Evolutionary conservation across 2,329 filamentous ascomycete species (phyloP).

Genomic region (Microcyclospora tardicrescens): DNA sequence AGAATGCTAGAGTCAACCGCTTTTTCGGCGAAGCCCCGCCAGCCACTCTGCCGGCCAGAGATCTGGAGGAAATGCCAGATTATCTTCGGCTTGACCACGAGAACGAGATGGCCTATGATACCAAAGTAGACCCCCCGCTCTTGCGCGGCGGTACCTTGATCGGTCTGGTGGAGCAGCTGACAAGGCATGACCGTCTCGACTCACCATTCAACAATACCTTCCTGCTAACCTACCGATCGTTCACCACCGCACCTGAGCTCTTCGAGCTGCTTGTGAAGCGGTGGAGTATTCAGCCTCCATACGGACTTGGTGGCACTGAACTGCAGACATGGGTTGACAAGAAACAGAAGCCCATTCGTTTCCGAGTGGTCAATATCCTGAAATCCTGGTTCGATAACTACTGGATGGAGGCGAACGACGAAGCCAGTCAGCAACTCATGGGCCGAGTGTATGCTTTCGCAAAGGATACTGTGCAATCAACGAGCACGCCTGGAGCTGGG

Average conservation of each 20-base stretch:
- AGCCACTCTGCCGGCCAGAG: slow-evolving; percentile 30
- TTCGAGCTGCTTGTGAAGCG: slow-evolving; percentile 86
- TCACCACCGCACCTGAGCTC: slow-evolving; percentile 77
- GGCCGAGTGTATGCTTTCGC: slow-evolving; percentile 84
- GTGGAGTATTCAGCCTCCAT: slow-evolving; percentile 84
- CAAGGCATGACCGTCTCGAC: slow-evolving; percentile 88
- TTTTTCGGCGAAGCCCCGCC: slow-evolving; percentile 41
- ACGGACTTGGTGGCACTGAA: slow-evolving; percentile 60
- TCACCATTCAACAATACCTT: slow-evolving; percentile 97
- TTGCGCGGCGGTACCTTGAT: slow-evolving; percentile 82
- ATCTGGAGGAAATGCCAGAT: slow-evolving; percentile 65
- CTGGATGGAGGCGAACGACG: slow-evolving; percentile 92
- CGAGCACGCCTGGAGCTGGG: slow-evolving; percentile 77
- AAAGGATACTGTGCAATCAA: slow-evolving; percentile 80
- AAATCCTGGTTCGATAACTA: slow-evolving; percentile 98
- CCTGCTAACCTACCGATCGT: slow-evolving; percentile 89
- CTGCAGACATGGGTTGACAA: slow-evolving; percentile 80
- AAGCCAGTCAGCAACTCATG: slow-evolving; percentile 72
- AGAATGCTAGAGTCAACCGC: slow-evolving; percentile 36
- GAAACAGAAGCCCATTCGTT: slow-evolving; percentile 92
- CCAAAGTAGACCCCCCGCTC: slow-evolving; percentile 59
- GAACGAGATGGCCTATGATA: slow-evolving; percentile 78
- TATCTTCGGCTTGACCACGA: slow-evolving; percentile 81
- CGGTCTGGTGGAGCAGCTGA: slow-evolving; percentile 86
- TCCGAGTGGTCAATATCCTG: slow-evolving; percentile 91